These are phyloP conservation scores for Cyberlindnera mycetangii DNA, from an alignment of 805 yeast genomes.

Conservation along the genomic window DNA sequence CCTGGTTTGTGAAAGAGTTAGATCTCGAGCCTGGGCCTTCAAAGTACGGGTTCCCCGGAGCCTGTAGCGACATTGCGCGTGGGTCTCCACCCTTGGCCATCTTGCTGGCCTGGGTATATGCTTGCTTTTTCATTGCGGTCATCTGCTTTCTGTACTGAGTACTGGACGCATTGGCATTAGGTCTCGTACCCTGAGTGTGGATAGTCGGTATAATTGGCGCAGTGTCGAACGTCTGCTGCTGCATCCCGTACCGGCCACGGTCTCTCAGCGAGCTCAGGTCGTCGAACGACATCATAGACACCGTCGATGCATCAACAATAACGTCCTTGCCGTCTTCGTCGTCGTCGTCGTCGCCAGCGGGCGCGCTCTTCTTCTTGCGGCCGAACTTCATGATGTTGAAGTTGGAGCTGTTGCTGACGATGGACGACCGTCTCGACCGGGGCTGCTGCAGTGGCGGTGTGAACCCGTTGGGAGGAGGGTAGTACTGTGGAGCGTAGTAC, in stretches of 20 bases:
- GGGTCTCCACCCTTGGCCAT: constrained; percentile 31
- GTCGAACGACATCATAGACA: constrained; percentile 50
- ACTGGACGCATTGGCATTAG: constrained; percentile 38
- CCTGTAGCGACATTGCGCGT: constrained; percentile 44
- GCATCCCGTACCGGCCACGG: constrained; percentile 62
- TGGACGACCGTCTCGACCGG: constrained; percentile 23
- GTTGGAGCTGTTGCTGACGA: constrained; percentile 15
- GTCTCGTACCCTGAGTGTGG: constrained; percentile 32
- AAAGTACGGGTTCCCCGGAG: constrained; percentile 22
- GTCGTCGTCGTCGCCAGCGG: constrained; percentile 31
- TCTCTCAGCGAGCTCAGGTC: constrained; percentile 64
- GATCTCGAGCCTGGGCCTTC: constrained; percentile 27
- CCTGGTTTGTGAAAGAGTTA: constrained; percentile 36
- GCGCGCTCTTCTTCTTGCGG: constrained; percentile 13
- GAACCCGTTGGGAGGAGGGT: constrained; percentile 6
- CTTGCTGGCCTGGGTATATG: constrained; percentile 43
- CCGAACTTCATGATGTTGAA: constrained; percentile 15
- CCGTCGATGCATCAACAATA: constrained; percentile 31
- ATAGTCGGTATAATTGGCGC: constrained; percentile 77
- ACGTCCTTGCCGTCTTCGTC: constrained; percentile 39
- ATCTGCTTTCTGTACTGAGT: constrained; percentile 67
- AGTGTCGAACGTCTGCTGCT: constrained; percentile 43
- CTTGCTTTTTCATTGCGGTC: constrained; percentile 63
- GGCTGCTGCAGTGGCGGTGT: constrained; percentile 20
- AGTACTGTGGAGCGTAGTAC: constrained; percentile 19